phyloP scores from a whole-genome alignment of 2,329 filamentous ascomycete genomes.

The Penicillium sp. region DNA sequence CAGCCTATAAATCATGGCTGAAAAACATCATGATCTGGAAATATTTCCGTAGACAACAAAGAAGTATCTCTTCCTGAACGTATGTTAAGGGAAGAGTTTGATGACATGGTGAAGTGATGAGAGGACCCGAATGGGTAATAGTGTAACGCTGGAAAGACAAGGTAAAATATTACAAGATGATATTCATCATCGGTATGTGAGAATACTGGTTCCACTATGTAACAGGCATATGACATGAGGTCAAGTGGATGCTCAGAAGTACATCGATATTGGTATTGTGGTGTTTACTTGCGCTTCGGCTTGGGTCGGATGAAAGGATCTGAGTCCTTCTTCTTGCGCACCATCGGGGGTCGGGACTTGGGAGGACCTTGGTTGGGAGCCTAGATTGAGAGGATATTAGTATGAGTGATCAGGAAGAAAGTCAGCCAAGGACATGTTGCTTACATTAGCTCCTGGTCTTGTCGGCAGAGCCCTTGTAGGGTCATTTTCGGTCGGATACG shows the following conservation, averaged over 20 bases:
- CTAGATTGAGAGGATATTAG: constrained; percentile 20
- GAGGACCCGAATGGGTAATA: background rate
- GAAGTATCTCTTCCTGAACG: background rate
- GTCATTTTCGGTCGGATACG: constrained; percentile 27
- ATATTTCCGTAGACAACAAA: background rate
- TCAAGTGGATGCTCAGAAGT: background rate
- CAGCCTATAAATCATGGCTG: background rate
- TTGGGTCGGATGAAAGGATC: constrained; percentile 46
- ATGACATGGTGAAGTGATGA: background rate
- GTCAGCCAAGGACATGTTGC: background rate
- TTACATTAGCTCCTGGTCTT: constrained; percentile 25
- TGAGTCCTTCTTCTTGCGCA: constrained; percentile 40
- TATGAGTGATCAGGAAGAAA: constrained; percentile 4
- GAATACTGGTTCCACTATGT: background rate
- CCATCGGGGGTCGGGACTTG: constrained; percentile 28
- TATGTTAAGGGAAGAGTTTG: background rate
- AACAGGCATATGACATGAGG: background rate
- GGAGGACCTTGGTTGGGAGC: constrained; percentile 10
- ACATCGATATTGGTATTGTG: background rate
- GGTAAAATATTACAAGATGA: background rate
- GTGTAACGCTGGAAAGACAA: background rate
- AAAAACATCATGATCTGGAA: background rate
- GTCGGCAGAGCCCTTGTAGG: constrained; percentile 14
- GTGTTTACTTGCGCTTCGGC: constrained; percentile 26
- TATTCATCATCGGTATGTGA: background rate